Conservation (phyloP, 179 eudicot species). For the Patellifolia procumbens region DNA sequence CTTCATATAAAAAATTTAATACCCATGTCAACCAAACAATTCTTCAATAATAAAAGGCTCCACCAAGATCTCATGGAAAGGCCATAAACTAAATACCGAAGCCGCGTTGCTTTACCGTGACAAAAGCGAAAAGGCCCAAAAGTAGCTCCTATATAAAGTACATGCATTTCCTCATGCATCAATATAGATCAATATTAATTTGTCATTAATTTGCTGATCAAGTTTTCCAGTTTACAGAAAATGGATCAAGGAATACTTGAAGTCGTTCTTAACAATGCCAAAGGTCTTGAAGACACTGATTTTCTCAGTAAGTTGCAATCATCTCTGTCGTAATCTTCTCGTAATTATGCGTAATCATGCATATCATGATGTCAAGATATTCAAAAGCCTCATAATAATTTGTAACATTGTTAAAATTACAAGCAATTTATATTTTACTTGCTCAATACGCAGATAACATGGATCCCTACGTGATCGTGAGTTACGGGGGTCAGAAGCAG, state of each 20-base stretch:
- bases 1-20: too few relatives aligned
- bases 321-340: not conserved
- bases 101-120: not conserved
- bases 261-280: slow-evolving; percentile 21
- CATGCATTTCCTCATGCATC: not conserved
- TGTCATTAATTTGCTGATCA: not conserved
- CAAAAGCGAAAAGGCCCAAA: not conserved
- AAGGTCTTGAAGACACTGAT: slow-evolving; percentile 28
- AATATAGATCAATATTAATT: not conserved
- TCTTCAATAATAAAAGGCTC: too few relatives aligned
- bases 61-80: not conserved
- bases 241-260: slow-evolving; percentile 22
- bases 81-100: not conserved
- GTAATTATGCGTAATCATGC: not conserved
- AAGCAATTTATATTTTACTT: not conserved
- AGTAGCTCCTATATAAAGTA: not conserved
- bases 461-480: slow-evolving; percentile 27
- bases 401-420: not conserved
- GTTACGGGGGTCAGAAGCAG: slow-evolving; percentile 15
- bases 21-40: too few relatives aligned
- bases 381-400: not conserved
- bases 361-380: too few relatives aligned
- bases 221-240: not conserved
- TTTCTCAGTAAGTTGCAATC: slow-evolving; percentile 20
- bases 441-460: slow-evolving; percentile 13